These are phyloP conservation scores for Flaveria bidentis DNA, from an alignment of 129 eudicot genomes.

Conservation along the genomic window DNA sequence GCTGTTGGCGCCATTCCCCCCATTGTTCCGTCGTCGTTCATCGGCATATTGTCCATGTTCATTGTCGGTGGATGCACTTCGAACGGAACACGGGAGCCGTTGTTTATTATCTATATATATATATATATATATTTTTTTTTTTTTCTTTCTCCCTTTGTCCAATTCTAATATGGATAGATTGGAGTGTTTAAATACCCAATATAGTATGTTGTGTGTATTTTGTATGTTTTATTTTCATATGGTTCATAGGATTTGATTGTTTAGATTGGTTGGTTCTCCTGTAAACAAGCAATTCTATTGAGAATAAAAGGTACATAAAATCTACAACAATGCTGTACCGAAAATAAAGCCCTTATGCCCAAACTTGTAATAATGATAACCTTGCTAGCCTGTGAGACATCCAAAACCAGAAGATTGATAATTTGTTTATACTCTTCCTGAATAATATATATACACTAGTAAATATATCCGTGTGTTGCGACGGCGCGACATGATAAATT, in stretches of 20 bases:
- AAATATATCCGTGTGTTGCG: too few species aligned
- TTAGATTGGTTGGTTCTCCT: constrained; percentile 22
- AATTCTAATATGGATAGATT: constrained; percentile 7
- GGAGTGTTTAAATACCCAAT: constrained; percentile 8
- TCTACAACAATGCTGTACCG: neutral
- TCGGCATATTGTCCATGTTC: constrained; percentile 28
- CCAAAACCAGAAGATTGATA: too few species aligned
- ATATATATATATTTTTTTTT: too few species aligned
- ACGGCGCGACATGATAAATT: too few species aligned
- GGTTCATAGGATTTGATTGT: constrained; percentile 20
- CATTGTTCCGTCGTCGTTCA: constrained; percentile 35
- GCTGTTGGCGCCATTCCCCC: constrained; percentile 26
- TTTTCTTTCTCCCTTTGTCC: neutral
- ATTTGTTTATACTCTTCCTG: too few species aligned
- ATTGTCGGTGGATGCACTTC: constrained; percentile 30
- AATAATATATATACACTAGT: too few species aligned
- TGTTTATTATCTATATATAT: constrained; percentile 18
- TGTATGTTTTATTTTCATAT: neutral
- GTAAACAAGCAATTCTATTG: constrained; percentile 20
- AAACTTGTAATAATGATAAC: too few species aligned
- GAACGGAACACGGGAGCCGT: constrained; percentile 30
- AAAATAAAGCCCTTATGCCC: neutral
- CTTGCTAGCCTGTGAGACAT: too few species aligned
- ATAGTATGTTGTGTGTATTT: neutral
- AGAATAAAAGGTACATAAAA: constrained; percentile 17